Percentiles rank a stretch among this genome's conserved stretches.
phyloP scores from a whole-genome alignment of 768 basidiomycete genomes.

The Trametes cubensis region DNA sequence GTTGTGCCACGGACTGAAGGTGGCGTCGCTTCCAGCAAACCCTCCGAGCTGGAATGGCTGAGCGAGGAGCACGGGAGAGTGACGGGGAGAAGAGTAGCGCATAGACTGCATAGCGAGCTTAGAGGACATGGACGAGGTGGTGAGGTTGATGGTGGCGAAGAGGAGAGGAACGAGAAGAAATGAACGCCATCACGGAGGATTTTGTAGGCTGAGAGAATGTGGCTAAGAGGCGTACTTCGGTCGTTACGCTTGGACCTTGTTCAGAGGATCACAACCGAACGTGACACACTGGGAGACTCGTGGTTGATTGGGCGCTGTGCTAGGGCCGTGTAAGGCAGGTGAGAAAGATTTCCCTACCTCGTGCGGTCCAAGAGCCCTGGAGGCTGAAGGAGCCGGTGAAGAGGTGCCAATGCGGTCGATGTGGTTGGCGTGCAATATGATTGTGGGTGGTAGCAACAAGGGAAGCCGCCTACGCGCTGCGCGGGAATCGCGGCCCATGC shows the following conservation, averaged over 20 bases:
- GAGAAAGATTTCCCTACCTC: not conserved
- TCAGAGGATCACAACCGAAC: not conserved
- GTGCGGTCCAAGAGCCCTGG: not conserved
- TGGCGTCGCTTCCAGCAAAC: not conserved
- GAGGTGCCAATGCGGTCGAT: too few relatives aligned
- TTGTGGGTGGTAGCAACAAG: too few relatives aligned
- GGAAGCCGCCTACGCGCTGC: too few relatives aligned
- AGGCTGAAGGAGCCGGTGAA: not conserved
- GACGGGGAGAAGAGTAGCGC: not conserved
- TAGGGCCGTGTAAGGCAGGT: not conserved
- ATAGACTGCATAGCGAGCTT: conserved; percentile 5
- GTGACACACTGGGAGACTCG: conserved; percentile 4
- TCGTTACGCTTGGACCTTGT: conserved; percentile 14
- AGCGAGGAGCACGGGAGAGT: not conserved
- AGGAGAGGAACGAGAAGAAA: not conserved
- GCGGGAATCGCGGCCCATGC: too few relatives aligned
- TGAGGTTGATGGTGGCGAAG: not conserved
- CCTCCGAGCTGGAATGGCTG: not conserved
- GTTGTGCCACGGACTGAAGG: not conserved
- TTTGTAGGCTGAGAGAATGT: conserved; percentile 7
- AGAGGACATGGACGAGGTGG: not conserved
- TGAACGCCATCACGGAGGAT: not conserved
- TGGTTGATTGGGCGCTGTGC: conserved; percentile 8
- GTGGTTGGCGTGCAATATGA: too few relatives aligned
- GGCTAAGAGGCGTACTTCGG: conserved; percentile 4